Evolutionary conservation across 495 filamentous ascomycete genomes (phyloP).

Genomic region (Cryomyces antarcticus): DNA sequence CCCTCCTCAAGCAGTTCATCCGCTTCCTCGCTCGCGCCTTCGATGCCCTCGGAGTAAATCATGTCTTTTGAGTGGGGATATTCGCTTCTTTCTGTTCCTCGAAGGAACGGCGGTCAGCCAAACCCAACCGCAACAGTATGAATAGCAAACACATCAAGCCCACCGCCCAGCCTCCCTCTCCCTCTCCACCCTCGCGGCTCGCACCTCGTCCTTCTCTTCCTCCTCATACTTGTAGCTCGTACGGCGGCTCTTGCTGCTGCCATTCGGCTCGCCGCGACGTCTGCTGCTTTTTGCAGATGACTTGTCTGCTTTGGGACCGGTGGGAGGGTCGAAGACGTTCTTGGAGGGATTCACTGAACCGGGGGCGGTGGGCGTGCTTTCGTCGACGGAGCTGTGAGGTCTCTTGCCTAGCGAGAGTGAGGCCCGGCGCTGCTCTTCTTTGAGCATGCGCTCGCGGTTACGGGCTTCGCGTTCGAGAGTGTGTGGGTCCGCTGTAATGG

Average conservation of each 20-base stretch:
- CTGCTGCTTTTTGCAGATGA: neutral
- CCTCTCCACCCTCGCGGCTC: constrained; percentile 25
- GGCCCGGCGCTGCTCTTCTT: constrained; percentile 52
- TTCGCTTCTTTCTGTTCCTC: no score
- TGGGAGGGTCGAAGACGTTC: constrained; percentile 3
- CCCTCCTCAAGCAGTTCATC: neutral
- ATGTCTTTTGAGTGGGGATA: no score
- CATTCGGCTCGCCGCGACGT: constrained; percentile 22
- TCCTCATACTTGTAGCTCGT: constrained; percentile 41
- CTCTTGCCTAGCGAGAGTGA: neutral
- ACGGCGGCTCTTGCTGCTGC: constrained; percentile 25
- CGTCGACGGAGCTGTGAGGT: neutral
- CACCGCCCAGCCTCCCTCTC: constrained; percentile 25
- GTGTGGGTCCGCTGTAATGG: constrained; percentile 33
- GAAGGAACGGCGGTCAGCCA: no score
- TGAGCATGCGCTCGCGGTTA: constrained; percentile 53
- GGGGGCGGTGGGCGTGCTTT: neutral
- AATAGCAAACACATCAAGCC: constrained; percentile 7
- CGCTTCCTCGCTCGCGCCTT: neutral
- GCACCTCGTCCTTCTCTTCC: constrained; percentile 26
- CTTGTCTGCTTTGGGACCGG: constrained; percentile 1
- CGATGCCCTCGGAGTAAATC: no score
- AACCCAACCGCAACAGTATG: no score
- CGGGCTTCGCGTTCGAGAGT: constrained; percentile 57
- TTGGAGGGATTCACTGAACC: neutral